Evolutionary conservation across 2,329 filamentous ascomycete genomes (phyloP).

Genomic region (Clonostachys byssicola): DNA sequence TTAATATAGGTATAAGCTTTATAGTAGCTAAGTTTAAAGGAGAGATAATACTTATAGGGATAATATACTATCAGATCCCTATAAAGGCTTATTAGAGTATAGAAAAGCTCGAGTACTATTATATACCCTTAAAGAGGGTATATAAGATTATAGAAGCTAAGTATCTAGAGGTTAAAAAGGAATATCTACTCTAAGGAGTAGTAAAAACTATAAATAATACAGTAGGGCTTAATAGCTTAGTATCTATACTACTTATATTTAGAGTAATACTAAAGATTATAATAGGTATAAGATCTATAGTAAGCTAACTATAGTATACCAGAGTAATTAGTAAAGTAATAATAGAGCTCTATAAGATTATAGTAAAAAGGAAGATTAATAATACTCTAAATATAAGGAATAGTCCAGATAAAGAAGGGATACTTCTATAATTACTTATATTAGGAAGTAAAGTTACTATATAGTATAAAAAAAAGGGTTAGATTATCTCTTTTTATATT

Average conservation of each 20-base stretch:
- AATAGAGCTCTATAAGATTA: neutral
- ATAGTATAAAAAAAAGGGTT: neutral
- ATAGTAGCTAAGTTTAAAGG: too few relatives aligned
- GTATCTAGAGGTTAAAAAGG: neutral
- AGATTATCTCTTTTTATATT: neutral
- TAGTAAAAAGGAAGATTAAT: neutral
- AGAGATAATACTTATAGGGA: too few relatives aligned
- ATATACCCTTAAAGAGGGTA: too few relatives aligned
- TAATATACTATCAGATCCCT: too few relatives aligned
- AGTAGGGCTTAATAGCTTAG: neutral
- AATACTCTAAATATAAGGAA: too few relatives aligned
- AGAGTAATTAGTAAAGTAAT: neutral
- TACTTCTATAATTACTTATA: too few relatives aligned
- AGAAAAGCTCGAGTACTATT: too few relatives aligned
- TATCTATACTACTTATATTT: neutral
- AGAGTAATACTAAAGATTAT: neutral
- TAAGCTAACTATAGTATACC: neutral
- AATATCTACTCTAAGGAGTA: neutral
- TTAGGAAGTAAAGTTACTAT: neutral
- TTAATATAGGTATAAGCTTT: too few relatives aligned
- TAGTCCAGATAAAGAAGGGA: too few relatives aligned
- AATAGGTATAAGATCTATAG: neutral
- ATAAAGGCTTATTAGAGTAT: too few relatives aligned
- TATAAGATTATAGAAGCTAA: too few relatives aligned
- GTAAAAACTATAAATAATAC: neutral